Conservation (phyloP, 2,329 filamentous ascomycete species). For the Cercospora janseana region DNA sequence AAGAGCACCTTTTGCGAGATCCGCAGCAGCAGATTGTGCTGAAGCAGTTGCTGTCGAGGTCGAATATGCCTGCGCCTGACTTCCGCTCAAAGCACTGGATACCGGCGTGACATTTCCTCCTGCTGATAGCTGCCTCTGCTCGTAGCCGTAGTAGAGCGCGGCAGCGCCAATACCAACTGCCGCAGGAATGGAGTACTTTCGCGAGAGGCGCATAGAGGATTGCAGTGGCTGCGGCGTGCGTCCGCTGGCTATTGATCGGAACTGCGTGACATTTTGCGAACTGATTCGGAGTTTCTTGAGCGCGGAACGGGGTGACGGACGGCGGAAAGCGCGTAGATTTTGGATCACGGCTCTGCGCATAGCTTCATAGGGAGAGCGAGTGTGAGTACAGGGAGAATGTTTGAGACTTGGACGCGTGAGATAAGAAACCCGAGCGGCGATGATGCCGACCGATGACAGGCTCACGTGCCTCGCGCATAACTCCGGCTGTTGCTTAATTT, state of each 20-base stretch:
- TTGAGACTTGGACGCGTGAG: background rate
- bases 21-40: conserved; percentile 17
- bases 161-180: conserved; percentile 68
- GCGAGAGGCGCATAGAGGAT: conserved; percentile 70
- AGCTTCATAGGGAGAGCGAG: conserved; percentile 34
- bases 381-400: background rate
- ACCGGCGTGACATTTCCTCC: conserved; percentile 22
- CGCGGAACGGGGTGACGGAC: conserved; percentile 61
- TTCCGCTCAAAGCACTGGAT: conserved; percentile 21
- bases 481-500: no score
- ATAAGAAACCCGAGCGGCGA: background rate
- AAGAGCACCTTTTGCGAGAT: conserved; percentile 20
- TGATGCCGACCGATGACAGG: conserved; percentile 3
- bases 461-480: no score
- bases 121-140: conserved; percentile 19
- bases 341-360: conserved; percentile 74
- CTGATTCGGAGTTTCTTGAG: conserved; percentile 48
- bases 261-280: conserved; percentile 44
- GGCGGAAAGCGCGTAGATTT: conserved; percentile 66
- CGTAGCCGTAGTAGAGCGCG: conserved; percentile 72
- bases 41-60: conserved; percentile 25
- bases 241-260: conserved; percentile 44
- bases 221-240: conserved; percentile 50
- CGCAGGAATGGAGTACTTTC: conserved; percentile 64
- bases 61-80: conserved; percentile 38